Evolutionary conservation across 2,329 filamentous ascomycete genomes (phyloP), one percentile per base, ranked within the genome.

Genomic region (Colletotrichum ledebouriae): DNA sequence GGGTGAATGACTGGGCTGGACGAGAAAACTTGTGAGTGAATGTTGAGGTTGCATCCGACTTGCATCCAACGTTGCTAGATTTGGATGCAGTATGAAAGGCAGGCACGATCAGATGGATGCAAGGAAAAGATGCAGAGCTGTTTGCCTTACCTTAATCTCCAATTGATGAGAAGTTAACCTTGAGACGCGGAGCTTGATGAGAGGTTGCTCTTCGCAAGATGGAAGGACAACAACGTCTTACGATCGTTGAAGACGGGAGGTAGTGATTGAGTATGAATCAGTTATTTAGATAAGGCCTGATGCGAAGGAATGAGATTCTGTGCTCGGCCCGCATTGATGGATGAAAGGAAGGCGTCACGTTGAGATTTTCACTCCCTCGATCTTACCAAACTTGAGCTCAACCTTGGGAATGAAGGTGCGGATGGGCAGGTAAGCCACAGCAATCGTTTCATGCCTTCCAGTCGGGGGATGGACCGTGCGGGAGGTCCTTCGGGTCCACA

Each of bases 291-390:
- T 15, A 52, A 29, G 11, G 13, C 12, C 44, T 11, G 10, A 42
- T 37, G 53, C 10, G 12, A 6, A 22, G 57, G 11, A 42, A 65
- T 68, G 37, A 68, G 65, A 68, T 68, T 41, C 11, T n/a, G 13
- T 11, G 13, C 25, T 59, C 49, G 25, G 17, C 3, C 20, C 9
- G 39, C 15, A 34, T 22, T n/a, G 61, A 20, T n/a, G 22, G 47
- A 59, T 68, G 65, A 68, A 41, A 34, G 44, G 25, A 39, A 60
- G 50, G 55, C 47, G 61, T 44, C 61, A 59, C 22, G 61, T 44
- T 65, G 65, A 68, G 50, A 68, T 55, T 59, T 59, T 65, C 55
- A 57, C 55, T 68, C 65, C 65, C 55, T 65, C 53, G 61, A 57
- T 68, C 61, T 65, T 65, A 33, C 65, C 55, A 53, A 34, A 47